Conservation (phyloP, 192 early-diverging fungal genomes). For the Umbelopsis sp. region DNA sequence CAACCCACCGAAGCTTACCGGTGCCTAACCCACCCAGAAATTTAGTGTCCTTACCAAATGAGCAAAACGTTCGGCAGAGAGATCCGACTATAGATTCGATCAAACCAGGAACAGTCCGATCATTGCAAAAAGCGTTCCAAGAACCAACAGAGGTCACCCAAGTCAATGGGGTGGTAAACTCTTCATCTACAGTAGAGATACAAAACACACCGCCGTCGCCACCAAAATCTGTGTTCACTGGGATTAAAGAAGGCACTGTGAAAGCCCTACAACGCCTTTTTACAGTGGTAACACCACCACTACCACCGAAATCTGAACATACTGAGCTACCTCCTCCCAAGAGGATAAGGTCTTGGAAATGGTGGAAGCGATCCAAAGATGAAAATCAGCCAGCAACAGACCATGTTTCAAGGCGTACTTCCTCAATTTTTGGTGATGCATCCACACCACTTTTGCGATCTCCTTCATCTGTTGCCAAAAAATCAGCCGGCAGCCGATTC, state of each 20-base stretch:
- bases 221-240: background rate
- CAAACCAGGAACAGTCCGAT: background rate
- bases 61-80: background rate
- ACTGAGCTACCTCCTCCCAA: background rate
- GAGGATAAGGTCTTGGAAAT: background rate
- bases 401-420: background rate
- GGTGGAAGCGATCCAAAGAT: background rate
- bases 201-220: background rate
- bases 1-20: background rate
- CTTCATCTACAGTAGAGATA: background rate
- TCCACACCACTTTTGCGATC: background rate
- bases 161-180: background rate
- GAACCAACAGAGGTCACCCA: background rate
- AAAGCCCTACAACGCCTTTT: background rate
- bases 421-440: background rate
- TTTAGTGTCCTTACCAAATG: background rate
- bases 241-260: slow-evolving; percentile 3
- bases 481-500: background rate
- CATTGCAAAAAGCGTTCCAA: background rate
- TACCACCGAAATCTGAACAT: background rate
- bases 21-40: background rate
- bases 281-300: background rate
- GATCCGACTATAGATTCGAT: background rate
- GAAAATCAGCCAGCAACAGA: background rate
- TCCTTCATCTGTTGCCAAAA: background rate